Conservation (phyloP, 441 rosid species). For the Sinapis alba region DNA sequence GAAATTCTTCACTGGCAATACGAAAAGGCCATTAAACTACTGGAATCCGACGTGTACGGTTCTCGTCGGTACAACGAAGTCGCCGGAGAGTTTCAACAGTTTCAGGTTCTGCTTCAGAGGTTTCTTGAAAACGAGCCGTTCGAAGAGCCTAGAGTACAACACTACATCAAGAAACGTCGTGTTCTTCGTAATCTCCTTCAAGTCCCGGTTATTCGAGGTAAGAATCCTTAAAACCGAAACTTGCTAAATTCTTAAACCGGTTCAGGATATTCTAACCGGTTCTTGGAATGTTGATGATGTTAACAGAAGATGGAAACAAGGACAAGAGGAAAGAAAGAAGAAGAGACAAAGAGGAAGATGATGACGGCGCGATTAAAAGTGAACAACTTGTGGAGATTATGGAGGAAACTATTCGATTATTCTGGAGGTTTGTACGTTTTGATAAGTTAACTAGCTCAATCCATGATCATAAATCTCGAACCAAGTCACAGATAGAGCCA, state of each 20-base stretch:
- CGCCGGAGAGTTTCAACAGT: conserved; percentile 84
- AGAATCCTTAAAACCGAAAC: background rate
- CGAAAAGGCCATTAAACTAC: conserved; percentile 66
- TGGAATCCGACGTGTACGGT: conserved; percentile 68
- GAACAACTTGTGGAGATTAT: conserved; percentile 72
- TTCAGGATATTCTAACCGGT: background rate
- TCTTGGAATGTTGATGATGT: conserved; percentile 17
- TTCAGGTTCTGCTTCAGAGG: conserved; percentile 85
- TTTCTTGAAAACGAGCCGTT: conserved; percentile 84
- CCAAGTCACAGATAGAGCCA: conserved; percentile 42
- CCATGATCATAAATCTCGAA: conserved; percentile 44
- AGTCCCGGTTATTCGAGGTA: conserved; percentile 89
- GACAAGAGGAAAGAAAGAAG: conserved; percentile 50
- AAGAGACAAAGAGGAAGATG: conserved; percentile 28
- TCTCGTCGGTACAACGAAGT: conserved; percentile 68
- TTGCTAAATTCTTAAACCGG: background rate
- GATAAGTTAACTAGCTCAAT: conserved; percentile 60
- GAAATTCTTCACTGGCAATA: conserved; percentile 97
- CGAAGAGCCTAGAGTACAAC: conserved; percentile 81
- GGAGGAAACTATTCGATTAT: conserved; percentile 89
- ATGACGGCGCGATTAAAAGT: conserved; percentile 53
- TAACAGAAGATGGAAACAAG: conserved; percentile 51
- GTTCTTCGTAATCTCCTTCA: conserved; percentile 82
- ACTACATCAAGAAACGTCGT: conserved; percentile 73
- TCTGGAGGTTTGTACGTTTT: conserved; percentile 78